These are phyloP conservation scores for Wickerhamomyces mucosus DNA, from an alignment of 805 yeast species.

Conservation along the genomic window DNA sequence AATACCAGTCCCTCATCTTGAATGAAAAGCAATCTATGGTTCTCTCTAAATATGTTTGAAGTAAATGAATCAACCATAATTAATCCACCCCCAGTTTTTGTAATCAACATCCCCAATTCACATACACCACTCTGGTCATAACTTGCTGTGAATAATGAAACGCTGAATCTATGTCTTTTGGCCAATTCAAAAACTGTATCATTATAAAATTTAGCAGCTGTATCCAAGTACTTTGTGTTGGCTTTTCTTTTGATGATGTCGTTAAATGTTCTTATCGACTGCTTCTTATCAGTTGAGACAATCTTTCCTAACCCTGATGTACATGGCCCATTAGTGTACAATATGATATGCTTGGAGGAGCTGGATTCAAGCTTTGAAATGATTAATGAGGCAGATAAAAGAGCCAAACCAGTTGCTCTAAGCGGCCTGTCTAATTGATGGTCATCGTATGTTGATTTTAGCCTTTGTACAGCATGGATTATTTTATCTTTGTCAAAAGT, in stretches of 20 bases:
- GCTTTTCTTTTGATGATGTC: slow-evolving; percentile 80
- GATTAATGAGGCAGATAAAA: slow-evolving; percentile 69
- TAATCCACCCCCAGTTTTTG: slow-evolving; percentile 79
- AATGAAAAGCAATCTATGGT: slow-evolving; percentile 71
- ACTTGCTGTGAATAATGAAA: slow-evolving; percentile 60
- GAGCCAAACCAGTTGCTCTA: slow-evolving; percentile 88
- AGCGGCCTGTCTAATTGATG: slow-evolving; percentile 61
- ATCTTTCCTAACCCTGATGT: slow-evolving; percentile 89
- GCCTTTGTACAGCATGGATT: too few species aligned
- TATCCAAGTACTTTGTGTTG: slow-evolving; percentile 74
- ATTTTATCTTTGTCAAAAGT: too few species aligned
- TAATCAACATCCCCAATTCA: slow-evolving; percentile 79
- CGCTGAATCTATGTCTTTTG: slow-evolving; percentile 33
- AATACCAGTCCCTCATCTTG: slow-evolving; percentile 66
- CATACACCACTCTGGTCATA: slow-evolving; percentile 89
- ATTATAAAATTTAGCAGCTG: slow-evolving; percentile 71
- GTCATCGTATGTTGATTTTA: slow-evolving; percentile 34
- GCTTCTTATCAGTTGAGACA: slow-evolving; percentile 79
- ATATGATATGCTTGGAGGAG: slow-evolving; percentile 72
- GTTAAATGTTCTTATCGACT: slow-evolving; percentile 90
- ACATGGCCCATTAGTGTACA: slow-evolving; percentile 90
- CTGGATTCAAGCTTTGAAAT: slow-evolving; percentile 64
- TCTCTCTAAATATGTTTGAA: slow-evolving; percentile 86
- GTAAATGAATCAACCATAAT: slow-evolving; percentile 85
- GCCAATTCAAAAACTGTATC: slow-evolving; percentile 46